A percentile compares a stretch with the other conserved stretches of the same genome.
Conservation (phyloP, 768 basidiomycete species). For the Ramaria sp. region DNA sequence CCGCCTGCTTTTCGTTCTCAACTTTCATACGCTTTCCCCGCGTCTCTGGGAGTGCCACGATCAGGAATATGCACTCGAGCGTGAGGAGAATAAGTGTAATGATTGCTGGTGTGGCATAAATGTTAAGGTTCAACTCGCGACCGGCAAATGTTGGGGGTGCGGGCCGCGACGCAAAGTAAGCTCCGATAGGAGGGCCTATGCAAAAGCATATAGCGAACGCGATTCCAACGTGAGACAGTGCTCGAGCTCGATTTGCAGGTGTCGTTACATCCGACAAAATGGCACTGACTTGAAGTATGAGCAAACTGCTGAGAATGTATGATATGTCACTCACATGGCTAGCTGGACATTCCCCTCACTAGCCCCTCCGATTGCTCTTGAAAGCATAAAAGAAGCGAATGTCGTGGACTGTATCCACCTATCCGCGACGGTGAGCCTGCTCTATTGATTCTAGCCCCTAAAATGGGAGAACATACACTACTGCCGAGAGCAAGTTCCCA, state of each 20-base stretch:
- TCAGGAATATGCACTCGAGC: constrained; percentile 72
- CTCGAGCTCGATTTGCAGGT: constrained; percentile 67
- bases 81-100: constrained; percentile 70
- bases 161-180: constrained; percentile 88
- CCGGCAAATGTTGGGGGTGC: constrained; percentile 45
- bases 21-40: constrained; percentile 33
- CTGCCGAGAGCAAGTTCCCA: constrained; percentile 86
- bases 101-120: constrained; percentile 85
- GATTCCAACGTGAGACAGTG: constrained; percentile 87
- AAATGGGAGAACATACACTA: constrained; percentile 44
- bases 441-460: neutral
- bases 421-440: constrained; percentile 1
- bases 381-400: constrained; percentile 83
- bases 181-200: constrained; percentile 88
- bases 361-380: constrained; percentile 83
- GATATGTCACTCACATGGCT: constrained; percentile 58
- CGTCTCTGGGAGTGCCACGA: constrained; percentile 76
- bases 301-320: neutral
- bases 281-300: constrained; percentile 42
- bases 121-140: constrained; percentile 61
- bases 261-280: constrained; percentile 89
- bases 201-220: constrained; percentile 95
- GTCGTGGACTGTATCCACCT: constrained; percentile 89
- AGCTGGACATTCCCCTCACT: constrained; percentile 98
- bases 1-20: constrained; percentile 11